Percentiles rank a stretch among this genome's conserved stretches.
Conservation (phyloP, 2,329 filamentous ascomycete genomes). For the Drechslera avenae region DNA sequence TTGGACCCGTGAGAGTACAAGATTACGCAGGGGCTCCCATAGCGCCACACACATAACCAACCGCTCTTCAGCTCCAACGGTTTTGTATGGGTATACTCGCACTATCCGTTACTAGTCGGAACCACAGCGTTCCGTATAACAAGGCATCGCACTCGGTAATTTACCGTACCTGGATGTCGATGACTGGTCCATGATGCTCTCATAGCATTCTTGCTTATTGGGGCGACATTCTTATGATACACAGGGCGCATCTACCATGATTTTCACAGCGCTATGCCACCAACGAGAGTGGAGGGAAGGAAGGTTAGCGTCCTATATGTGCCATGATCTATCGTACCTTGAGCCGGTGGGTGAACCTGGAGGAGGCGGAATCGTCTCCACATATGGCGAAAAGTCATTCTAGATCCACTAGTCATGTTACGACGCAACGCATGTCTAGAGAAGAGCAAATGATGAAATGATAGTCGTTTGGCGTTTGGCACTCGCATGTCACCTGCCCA, state of each 20-base stretch:
- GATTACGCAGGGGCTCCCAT: too few species aligned
- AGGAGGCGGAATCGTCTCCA: too few species aligned
- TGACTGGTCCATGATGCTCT: too few species aligned
- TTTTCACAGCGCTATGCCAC: too few species aligned
- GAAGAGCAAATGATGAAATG: too few species aligned
- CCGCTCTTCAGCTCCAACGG: not conserved
- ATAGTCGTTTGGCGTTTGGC: too few species aligned
- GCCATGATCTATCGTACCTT: not conserved
- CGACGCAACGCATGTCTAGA: too few species aligned
- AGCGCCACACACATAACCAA: not conserved
- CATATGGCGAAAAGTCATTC: too few species aligned
- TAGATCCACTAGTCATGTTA: too few species aligned
- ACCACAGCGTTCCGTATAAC: not conserved
- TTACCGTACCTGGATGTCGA: not conserved
- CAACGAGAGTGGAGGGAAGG: too few species aligned
- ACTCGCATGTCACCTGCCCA: not conserved
- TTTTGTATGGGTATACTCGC: not conserved
- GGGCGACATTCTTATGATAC: not conserved
- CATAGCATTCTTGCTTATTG: not conserved
- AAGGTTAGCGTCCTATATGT: not conserved
- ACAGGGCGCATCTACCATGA: not conserved
- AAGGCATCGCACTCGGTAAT: not conserved
- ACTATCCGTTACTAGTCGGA: not conserved
- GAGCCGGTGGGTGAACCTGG: too few species aligned
- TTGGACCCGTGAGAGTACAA: too few species aligned